Percentiles rank a stretch among this genome's conserved stretches.
These are phyloP conservation scores for Solanum peruvianum DNA, from an alignment of 257 asterid species.

Conservation along the genomic window DNA sequence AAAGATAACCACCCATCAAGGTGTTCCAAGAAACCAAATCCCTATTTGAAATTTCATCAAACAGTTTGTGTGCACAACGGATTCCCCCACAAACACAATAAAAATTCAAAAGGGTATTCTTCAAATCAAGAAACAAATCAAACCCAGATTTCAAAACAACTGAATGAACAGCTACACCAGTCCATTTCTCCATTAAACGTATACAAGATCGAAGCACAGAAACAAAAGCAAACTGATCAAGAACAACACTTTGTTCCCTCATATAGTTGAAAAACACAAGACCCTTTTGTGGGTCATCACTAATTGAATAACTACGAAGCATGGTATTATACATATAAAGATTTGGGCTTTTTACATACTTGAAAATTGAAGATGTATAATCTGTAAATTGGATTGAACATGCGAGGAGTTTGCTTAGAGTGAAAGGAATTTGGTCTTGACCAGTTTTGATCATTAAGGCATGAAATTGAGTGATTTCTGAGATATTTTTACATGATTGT, in stretches of 20 bases:
- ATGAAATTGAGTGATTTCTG: constrained; percentile 40
- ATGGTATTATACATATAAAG: constrained; percentile 45
- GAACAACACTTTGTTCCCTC: constrained; percentile 19
- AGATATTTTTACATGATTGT: constrained; percentile 32
- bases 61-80: constrained; percentile 38
- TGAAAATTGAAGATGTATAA: constrained; percentile 43
- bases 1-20: constrained; percentile 56
- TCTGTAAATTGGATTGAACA: constrained; percentile 23
- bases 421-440: constrained; percentile 30
- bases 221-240: constrained; percentile 42
- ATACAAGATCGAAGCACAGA: constrained; percentile 45
- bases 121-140: constrained; percentile 29
- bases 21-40: constrained; percentile 51
- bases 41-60: constrained; percentile 34
- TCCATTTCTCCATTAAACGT: constrained; percentile 12
- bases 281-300: constrained; percentile 21
- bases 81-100: constrained; percentile 37
- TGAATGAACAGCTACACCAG: constrained; percentile 31
- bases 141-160: constrained; percentile 38
- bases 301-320: constrained; percentile 39
- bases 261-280: constrained; percentile 34
- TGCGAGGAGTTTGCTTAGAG: constrained; percentile 59
- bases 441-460: constrained; percentile 52
- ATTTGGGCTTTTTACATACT: constrained; percentile 29
- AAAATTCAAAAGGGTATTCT: constrained; percentile 42